Evolutionary conservation across 345 rosid genomes (phyloP).

Genomic region (Linum usitatissimum): DNA sequence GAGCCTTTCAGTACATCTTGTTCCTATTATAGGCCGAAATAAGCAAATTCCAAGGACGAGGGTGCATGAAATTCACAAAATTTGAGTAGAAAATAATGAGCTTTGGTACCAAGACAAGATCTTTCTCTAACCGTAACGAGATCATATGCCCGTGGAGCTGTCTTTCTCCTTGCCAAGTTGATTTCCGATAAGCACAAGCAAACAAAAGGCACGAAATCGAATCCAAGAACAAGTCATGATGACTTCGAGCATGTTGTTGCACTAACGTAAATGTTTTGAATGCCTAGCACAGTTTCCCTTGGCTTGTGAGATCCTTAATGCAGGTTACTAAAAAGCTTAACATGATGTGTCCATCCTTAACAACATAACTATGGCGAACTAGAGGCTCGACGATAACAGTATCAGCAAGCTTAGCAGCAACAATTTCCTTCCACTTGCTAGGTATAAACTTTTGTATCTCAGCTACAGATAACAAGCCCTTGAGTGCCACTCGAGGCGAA

Average conservation of each 20-base stretch:
- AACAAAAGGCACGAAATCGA: conserved; percentile 36
- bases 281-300: conserved; percentile 35
- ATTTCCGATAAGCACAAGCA: conserved; percentile 31
- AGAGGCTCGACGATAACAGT: background rate
- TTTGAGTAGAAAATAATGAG: conserved; percentile 48
- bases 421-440: conserved; percentile 29
- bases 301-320: conserved; percentile 29
- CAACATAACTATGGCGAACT: background rate
- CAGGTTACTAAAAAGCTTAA: conserved; percentile 22
- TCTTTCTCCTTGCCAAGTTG: conserved; percentile 26
- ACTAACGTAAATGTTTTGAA: conserved; percentile 29
- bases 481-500: conserved; percentile 18
- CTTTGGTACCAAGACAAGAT: conserved; percentile 46
- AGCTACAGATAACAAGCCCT: conserved; percentile 28
- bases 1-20: conserved; percentile 32
- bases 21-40: conserved; percentile 39
- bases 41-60: conserved; percentile 69
- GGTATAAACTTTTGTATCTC: conserved; percentile 35
- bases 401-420: background rate
- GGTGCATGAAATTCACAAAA: conserved; percentile 30
- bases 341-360: conserved; percentile 32
- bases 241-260: conserved; percentile 21
- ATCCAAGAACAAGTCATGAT: conserved; percentile 19
- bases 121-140: conserved; percentile 38
- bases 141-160: conserved; percentile 47